Evolutionary conservation across 306 rosid species (phyloP), one percentile per base, ranked within the genome.

Genomic region (Dryas alaskensis): DNA sequence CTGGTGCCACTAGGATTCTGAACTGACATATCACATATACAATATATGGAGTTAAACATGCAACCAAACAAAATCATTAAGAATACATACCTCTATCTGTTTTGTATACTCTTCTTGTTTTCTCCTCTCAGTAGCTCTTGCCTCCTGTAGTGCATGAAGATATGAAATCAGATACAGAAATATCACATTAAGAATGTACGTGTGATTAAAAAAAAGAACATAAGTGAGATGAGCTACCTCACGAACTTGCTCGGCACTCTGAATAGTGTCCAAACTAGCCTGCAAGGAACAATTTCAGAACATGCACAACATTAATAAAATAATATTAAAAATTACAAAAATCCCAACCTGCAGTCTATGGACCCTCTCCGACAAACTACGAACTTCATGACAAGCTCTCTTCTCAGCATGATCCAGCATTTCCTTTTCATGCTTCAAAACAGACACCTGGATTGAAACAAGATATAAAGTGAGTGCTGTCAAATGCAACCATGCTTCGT

Each of bases 321-420:
- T 14, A 51, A 58, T 40, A 76, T 25, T 7, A 22, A 8, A 45
- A 31, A 69, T 31, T 10, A 48, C 17, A n/a, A 79, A 6, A 61
- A 79, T 57, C 60, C 79, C 22, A 16, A 93, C 98, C 97, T 92
- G 99, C 80, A 94, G 76, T 37, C 96, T 89, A 63, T 84, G 78
- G 64, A 89, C 89, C 84, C 99, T 89, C 75, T 88, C 95, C 19
- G 99, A 89, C 77, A 92, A 87, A 76, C 81, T 79, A 72, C 83
- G 82, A 76, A 94, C 90, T 85, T 94, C 99, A 9, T 90, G 84
- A 12, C 84, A 82, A 50, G 99, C 99, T 82, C 97, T 86, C 86
- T 92, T 90, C 75, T 94, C 97, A 76, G 99, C 97, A 90, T 84
- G 88, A 74, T 79, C 81, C 45, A 92, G 37, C 82, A 94, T 80